Evolutionary conservation across 2,329 filamentous ascomycete genomes (phyloP), one percentile per base, ranked within the genome.

Genomic region (Talaromyces sp.): DNA sequence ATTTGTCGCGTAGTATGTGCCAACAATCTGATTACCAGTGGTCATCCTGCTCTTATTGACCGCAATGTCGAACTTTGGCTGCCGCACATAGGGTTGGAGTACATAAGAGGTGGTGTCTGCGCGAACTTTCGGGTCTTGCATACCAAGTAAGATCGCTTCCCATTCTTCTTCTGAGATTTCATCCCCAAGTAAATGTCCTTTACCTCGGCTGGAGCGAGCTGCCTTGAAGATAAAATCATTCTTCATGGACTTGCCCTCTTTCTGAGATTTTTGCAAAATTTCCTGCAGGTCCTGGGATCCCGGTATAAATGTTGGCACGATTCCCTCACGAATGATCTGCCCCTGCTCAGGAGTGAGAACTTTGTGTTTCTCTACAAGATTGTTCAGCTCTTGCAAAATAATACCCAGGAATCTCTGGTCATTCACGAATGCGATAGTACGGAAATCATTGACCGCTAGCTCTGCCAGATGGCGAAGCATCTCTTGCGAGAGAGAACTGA

Each of bases 361-460:
- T 23, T 44, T 28, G 44, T 59, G 36, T 30, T 59, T 59, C 16
- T 52, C 14, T 9, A 33, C 56, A 12, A 59, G 31, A n/a, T 23
- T 3, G 27, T 50, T 30, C 4, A 59, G 56, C 42, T 59, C 56
- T 58, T 75, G 63, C 27, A 68, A 58, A 28, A 75, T 64, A 33
- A 77, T 63, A 4, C 74, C 69, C 5, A 75, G 62, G 67, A 74
- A 70, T 51, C 72, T 33, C 62, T 74, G 73, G 34, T 75, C 73
- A 52, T 74, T 71, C 6, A 67, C 67, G 2, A 75, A 65, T 7
- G 70, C 54, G 0, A 70, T 64, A 6, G 65, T 67, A 9, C 72
- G 68, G 55, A 75, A 64, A 34, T 74, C 71, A 47, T 75, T 74
- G 31, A 72, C 68, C 33, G 70, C 70, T 2, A 65, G 56, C 7